Conservation (phyloP, 192 early-diverging fungal genomes). For the Podila minutissima region DNA sequence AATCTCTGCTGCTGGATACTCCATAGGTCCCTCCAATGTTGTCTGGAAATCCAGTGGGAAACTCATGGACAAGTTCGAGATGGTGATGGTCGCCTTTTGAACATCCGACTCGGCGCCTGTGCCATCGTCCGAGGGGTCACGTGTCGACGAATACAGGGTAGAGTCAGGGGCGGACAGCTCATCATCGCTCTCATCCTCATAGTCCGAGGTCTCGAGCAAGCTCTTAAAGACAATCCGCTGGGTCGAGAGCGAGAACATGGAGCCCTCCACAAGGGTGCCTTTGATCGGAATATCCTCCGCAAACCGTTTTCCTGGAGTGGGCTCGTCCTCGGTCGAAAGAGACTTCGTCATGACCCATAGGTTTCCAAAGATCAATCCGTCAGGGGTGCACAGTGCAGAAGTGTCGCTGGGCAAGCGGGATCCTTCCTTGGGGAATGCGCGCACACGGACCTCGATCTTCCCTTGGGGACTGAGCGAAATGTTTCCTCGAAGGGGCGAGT, state of each 20-base stretch:
- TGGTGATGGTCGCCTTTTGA: conserved; percentile 58
- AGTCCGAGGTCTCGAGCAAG: conserved; percentile 63
- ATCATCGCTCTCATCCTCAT: conserved; percentile 59
- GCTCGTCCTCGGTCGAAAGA: conserved; percentile 46
- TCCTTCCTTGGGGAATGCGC: conserved; percentile 72
- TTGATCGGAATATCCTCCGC: conserved; percentile 74
- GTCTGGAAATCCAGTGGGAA: conserved; percentile 76
- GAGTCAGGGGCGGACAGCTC: conserved; percentile 27
- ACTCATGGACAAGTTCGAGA: conserved; percentile 73
- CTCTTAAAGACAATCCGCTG: conserved; percentile 75
- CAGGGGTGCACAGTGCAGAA: conserved; percentile 66
- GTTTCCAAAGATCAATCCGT: conserved; percentile 73
- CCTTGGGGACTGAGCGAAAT: conserved; percentile 73
- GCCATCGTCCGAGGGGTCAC: conserved; percentile 16
- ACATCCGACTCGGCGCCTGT: conserved; percentile 10
- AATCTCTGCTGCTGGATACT: conserved; percentile 70
- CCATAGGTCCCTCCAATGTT: conserved; percentile 78
- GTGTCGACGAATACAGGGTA: conserved; percentile 2
- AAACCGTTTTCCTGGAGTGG: conserved; percentile 45
- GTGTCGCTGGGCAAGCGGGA: conserved; percentile 64
- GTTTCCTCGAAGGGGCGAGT: conserved; percentile 77
- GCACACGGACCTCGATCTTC: conserved; percentile 73
- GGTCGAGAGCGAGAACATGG: conserved; percentile 75
- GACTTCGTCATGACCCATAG: conserved; percentile 72
- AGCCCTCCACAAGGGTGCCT: conserved; percentile 71